phyloP scores from a whole-genome alignment of 345 rosid species.

The Citrus sinensis region DVS_A1.0 CM039163.1:49315001-49315500 shows the following conservation, averaged over 20 bases:
- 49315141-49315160: no score
- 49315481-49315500: conserved; percentile 47
- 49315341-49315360: conserved; percentile 63
- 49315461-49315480: conserved; percentile 50
- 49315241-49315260: conserved; percentile 55
- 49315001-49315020: conserved; percentile 52
- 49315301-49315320: conserved; percentile 67
- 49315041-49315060: conserved; percentile 54
- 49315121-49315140: not conserved
- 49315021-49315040: conserved; percentile 48
- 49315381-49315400: conserved; percentile 49
- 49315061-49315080: conserved; percentile 49
- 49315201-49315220: no score
- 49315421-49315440: conserved; percentile 60
- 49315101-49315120: conserved; percentile 36
- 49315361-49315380: conserved; percentile 60
- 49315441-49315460: conserved; percentile 56
- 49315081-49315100: conserved; percentile 45
- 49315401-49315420: conserved; percentile 57
- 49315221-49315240: no score
- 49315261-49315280: conserved; percentile 47
- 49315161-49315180: no score
- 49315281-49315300: conserved; percentile 63
- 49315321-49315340: conserved; percentile 63
- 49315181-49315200: no score